phyloP scores from a whole-genome alignment of 768 basidiomycete species.

The Boletus pseudo-olivaceus region DNA sequence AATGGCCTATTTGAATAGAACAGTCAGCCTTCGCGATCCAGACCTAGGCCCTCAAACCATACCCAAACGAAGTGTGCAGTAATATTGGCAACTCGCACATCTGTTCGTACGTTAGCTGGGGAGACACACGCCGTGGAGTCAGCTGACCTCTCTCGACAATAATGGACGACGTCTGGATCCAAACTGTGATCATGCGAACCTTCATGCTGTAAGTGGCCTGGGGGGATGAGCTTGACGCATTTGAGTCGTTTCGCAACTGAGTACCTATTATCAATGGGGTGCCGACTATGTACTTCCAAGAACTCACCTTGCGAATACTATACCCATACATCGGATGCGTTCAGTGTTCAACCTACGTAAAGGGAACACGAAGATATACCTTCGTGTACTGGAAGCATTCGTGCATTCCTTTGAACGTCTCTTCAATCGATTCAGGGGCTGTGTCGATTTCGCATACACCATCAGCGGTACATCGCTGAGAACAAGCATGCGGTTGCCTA shows the following conservation, averaged over 20 bases:
- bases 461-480: conserved; percentile 37
- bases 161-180: conserved; percentile 45
- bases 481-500: conserved; percentile 48
- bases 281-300: background rate
- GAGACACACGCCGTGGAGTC: background rate
- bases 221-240: conserved; percentile 46
- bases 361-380: conserved; percentile 28
- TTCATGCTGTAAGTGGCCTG: conserved; percentile 39
- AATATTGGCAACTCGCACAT: conserved; percentile 54
- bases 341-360: background rate
- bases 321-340: background rate
- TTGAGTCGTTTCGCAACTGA: conserved; percentile 49
- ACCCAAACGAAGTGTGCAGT: conserved; percentile 55
- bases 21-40: background rate
- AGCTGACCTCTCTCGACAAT: conserved; percentile 46
- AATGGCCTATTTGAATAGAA: conserved; percentile 39
- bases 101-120: conserved; percentile 25
- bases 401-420: conserved; percentile 56
- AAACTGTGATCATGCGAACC: conserved; percentile 48
- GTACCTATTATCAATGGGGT: background rate
- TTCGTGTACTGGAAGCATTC: conserved; percentile 64
- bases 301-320: conserved; percentile 53
- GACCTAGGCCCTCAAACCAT: background rate
- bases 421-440: conserved; percentile 53
- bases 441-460: conserved; percentile 60